A percentile compares a stretch with the other conserved stretches of the same genome.
These are phyloP conservation scores for Trichophyton mentagrophytes DNA, from an alignment of 2,329 filamentous ascomycete genomes.

Conservation along the genomic window DNA sequence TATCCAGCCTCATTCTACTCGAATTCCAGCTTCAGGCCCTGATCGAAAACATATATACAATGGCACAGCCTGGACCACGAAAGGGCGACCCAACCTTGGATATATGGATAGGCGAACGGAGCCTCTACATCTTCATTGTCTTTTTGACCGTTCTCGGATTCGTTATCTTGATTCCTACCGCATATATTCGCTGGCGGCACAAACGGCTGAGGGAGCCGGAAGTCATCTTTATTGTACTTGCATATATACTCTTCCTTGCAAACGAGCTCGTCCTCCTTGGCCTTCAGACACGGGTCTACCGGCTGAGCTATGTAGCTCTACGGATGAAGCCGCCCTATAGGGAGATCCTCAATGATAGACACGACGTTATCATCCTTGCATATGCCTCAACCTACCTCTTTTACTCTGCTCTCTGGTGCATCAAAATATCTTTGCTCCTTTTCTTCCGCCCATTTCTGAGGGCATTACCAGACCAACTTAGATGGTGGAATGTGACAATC, in stretches of 20 bases:
- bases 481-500: constrained; percentile 3
- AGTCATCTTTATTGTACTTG: constrained; percentile 5
- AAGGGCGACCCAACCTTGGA: not conserved
- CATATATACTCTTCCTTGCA: constrained; percentile 6
- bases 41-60: not conserved
- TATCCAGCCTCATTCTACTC: not conserved
- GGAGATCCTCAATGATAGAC: not conserved
- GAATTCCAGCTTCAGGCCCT: too few species aligned
- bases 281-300: constrained; percentile 5
- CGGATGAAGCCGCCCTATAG: not conserved
- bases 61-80: not conserved
- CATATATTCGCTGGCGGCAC: constrained; percentile 9
- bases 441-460: constrained; percentile 11
- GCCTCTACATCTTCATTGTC: constrained; percentile 6
- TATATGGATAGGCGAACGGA: constrained; percentile 5
- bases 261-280: constrained; percentile 3
- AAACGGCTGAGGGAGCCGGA: constrained; percentile 4
- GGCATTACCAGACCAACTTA: constrained; percentile 6
- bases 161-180: constrained; percentile 5
- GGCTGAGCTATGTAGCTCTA: constrained; percentile 4
- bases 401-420: constrained; percentile 3
- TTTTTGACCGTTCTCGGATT: constrained; percentile 6
- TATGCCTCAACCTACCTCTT: constrained; percentile 5
- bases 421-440: constrained; percentile 10
- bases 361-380: constrained; percentile 2